These are phyloP conservation scores for Aspergillus affinis DNA, from an alignment of 495 filamentous ascomycete genomes.

Conservation along the genomic window DNA sequence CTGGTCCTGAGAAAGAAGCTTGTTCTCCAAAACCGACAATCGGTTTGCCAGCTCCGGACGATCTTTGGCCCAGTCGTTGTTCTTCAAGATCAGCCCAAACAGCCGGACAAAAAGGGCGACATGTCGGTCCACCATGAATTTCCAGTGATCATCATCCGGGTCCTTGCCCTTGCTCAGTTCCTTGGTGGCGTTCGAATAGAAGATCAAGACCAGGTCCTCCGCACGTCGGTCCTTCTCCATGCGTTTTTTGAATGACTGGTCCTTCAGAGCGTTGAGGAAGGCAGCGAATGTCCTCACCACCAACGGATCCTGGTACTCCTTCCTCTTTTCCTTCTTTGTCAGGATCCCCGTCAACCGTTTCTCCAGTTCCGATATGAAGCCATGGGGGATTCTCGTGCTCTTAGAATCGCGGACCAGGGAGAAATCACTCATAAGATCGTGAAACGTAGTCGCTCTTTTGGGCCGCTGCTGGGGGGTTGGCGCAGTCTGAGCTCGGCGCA, in stretches of 20 bases:
- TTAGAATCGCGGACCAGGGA: constrained; percentile 71
- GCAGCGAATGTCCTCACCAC: constrained; percentile 80
- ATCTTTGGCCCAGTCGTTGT: constrained; percentile 76
- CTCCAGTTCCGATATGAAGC: constrained; percentile 68
- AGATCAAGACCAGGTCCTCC: constrained; percentile 85
- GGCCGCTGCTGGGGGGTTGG: constrained; percentile 59
- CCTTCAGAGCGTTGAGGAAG: constrained; percentile 74
- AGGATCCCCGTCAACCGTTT: constrained; percentile 66
- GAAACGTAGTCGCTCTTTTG: constrained; percentile 66
- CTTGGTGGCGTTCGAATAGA: constrained; percentile 88
- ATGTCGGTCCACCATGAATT: constrained; percentile 88
- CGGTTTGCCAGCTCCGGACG: constrained; percentile 77
- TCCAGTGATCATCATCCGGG: constrained; percentile 87
- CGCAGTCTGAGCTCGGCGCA: constrained; percentile 82
- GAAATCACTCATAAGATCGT: constrained; percentile 73
- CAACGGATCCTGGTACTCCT: constrained; percentile 73
- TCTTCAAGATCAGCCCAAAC: constrained; percentile 73
- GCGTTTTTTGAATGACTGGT: constrained; percentile 66
- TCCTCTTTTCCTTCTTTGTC: constrained; percentile 68
- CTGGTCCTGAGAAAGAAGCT: constrained; percentile 92
- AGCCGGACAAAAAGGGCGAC: constrained; percentile 93
- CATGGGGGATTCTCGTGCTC: constrained; percentile 77
- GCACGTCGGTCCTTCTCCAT: constrained; percentile 94
- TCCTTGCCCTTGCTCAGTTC: constrained; percentile 78
- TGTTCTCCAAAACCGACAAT: constrained; percentile 81